Evolutionary conservation across 2,329 filamentous ascomycete species (phyloP).

Genomic region (Xylaria polymorpha): DNA sequence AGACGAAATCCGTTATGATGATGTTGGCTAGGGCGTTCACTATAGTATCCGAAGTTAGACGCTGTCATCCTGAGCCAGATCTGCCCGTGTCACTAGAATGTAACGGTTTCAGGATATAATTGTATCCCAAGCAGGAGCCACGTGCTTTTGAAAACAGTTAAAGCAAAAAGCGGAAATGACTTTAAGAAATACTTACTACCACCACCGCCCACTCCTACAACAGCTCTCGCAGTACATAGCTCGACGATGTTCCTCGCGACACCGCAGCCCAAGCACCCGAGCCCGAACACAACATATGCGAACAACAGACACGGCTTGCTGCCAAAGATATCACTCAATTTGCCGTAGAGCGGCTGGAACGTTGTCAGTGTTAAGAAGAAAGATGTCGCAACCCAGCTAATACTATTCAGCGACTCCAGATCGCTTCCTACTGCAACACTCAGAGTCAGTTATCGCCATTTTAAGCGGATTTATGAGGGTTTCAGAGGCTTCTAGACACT

Average conservation of each 20-base stretch:
- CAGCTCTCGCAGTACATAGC: slow-evolving; percentile 54
- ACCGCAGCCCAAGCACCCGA: slow-evolving; percentile 61
- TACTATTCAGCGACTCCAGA: slow-evolving; percentile 77
- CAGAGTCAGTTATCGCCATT: too few relatives aligned
- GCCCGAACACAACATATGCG: slow-evolving; percentile 57
- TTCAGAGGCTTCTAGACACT: too few relatives aligned
- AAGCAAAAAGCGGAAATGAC: not conserved
- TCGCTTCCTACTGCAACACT: slow-evolving; percentile 86
- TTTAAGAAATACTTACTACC: slow-evolving; percentile 33
- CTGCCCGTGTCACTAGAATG: not conserved
- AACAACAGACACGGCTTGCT: slow-evolving; percentile 55
- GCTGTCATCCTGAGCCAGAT: not conserved
- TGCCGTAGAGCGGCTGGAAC: slow-evolving; percentile 61
- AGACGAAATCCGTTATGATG: slow-evolving; percentile 63
- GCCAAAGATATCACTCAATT: slow-evolving; percentile 62
- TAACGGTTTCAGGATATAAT: not conserved
- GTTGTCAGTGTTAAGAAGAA: slow-evolving; percentile 53
- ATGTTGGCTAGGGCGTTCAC: slow-evolving; percentile 58
- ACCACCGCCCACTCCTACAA: slow-evolving; percentile 56
- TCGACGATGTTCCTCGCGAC: slow-evolving; percentile 54
- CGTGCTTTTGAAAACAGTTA: not conserved
- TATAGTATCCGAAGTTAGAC: not conserved
- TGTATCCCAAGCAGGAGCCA: not conserved
- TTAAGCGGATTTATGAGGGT: too few relatives aligned
- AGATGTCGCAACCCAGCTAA: slow-evolving; percentile 58